Conservation (phyloP, 2,329 filamentous ascomycete species). For the Phialophora verrucosa region DNA sequence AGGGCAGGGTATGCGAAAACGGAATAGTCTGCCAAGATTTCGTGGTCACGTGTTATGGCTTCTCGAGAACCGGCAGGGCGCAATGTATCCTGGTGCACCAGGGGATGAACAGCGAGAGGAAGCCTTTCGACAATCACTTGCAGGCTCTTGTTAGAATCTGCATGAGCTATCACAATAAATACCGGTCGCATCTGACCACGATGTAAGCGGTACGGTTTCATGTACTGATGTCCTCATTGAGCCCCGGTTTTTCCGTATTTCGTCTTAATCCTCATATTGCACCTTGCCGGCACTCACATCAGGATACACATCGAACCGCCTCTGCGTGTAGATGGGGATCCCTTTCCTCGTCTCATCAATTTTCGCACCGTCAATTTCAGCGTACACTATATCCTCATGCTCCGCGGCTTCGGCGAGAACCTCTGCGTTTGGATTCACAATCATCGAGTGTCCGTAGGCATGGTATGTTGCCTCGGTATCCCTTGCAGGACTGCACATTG, state of each 20-base stretch:
- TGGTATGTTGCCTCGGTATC: constrained; percentile 79
- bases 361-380: constrained; percentile 69
- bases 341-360: constrained; percentile 78
- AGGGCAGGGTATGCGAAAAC: constrained; percentile 23
- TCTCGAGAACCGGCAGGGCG: background rate
- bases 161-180: background rate
- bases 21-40: constrained; percentile 36
- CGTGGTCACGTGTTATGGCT: constrained; percentile 18
- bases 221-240: background rate
- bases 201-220: background rate
- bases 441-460: constrained; percentile 89
- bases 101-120: background rate
- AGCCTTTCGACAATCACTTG: background rate
- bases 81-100: background rate
- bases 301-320: constrained; percentile 93
- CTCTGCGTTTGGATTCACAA: constrained; percentile 84
- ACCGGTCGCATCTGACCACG: background rate
- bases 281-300: constrained; percentile 74
- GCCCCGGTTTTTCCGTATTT: background rate
- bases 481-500: constrained; percentile 86
- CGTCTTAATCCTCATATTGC: constrained; percentile 46
- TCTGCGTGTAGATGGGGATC: constrained; percentile 83
- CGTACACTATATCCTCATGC: constrained; percentile 74
- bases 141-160: background rate
- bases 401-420: constrained; percentile 82